Evolutionary conservation across 108 stramenopile species (phyloP), one percentile per base, ranked within the genome.

Genomic region (Skeletonema grethae): DNA sequence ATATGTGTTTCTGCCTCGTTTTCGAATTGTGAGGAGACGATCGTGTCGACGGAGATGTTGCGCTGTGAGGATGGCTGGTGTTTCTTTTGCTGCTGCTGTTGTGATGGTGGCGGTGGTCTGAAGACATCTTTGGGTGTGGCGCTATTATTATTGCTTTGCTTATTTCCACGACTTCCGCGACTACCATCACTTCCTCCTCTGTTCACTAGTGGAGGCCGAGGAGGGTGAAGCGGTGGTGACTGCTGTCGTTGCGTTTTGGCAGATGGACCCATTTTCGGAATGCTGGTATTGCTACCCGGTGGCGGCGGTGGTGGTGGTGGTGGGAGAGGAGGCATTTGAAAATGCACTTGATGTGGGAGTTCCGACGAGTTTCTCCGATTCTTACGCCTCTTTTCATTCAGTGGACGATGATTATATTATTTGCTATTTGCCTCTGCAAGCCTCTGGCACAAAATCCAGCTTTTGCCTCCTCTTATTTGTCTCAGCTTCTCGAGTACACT

Each of bases 1-100:
- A 78, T 78, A 60, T 72, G 65, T 2, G 77, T 78, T 24, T 69
- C 69, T 46, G 77, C 77, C 36, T 78, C 77, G 35, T 77, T 69
- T 39, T 77, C 76, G 57, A 77, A 77, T 61, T 77, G 76, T 3
- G 76, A 68, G 10, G 55, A 57, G 20, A 69, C 43, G 15, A 77
- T 35, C 31, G 56, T 31, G 35, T 65, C 69, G 55, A 77, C 34
- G 11, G 76, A 57, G 7, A 76, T 61, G n/a, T 31, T 59, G 12
- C 22, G 18, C 12, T 29, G 28, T 7, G 65, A 65, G 5, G 30
- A 11, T 18, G 16, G 36, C 16, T 18, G 30, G 20, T 20, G 65
- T 16, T 55, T 12, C 20, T 48, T 46, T 30, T 18, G 32, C 36
- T 22, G 36, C 63, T 28, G 61, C 22, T 18, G 39, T 24, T 20